These are phyloP conservation scores for Neophaeococcomyces aloes DNA, from an alignment of 2,329 filamentous ascomycete species.

Conservation along the genomic window DNA sequence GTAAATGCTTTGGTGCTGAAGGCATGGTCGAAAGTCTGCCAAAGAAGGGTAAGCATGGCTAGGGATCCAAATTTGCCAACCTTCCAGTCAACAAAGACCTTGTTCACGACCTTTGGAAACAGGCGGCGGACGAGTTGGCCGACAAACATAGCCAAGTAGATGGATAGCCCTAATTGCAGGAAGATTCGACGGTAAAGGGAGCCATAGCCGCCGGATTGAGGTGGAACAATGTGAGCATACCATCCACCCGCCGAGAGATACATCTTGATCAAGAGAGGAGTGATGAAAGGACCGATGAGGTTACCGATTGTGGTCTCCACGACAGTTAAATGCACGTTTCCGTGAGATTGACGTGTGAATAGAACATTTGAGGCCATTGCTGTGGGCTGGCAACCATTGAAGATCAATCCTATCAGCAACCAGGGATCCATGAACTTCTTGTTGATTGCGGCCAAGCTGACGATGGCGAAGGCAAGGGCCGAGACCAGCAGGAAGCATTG, in stretches of 20 bases:
- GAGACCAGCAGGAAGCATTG: conserved; percentile 59
- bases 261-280: conserved; percentile 53
- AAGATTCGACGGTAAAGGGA: conserved; percentile 57
- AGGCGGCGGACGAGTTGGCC: conserved; percentile 51
- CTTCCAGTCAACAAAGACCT: conserved; percentile 41
- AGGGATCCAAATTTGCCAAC: conserved; percentile 36
- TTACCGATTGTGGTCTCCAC: conserved; percentile 63
- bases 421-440: conserved; percentile 49
- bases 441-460: conserved; percentile 42
- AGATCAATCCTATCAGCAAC: conserved; percentile 57
- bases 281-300: conserved; percentile 56
- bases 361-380: conserved; percentile 65
- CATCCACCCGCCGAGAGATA: conserved; percentile 45
- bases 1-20: conserved; percentile 55
- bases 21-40: conserved; percentile 57
- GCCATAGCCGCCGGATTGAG: conserved; percentile 44
- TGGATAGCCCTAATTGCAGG: conserved; percentile 56
- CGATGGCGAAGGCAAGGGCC: conserved; percentile 47
- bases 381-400: conserved; percentile 58
- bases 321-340: conserved; percentile 54
- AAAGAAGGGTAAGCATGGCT: conserved; percentile 42
- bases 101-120: conserved; percentile 45
- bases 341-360: conserved; percentile 59
- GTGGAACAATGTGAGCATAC: conserved; percentile 48
- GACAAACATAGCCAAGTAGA: conserved; percentile 52